Conservation (phyloP, 2,329 filamentous ascomycete genomes). For the Aspergillus hiratsukae region DNA sequence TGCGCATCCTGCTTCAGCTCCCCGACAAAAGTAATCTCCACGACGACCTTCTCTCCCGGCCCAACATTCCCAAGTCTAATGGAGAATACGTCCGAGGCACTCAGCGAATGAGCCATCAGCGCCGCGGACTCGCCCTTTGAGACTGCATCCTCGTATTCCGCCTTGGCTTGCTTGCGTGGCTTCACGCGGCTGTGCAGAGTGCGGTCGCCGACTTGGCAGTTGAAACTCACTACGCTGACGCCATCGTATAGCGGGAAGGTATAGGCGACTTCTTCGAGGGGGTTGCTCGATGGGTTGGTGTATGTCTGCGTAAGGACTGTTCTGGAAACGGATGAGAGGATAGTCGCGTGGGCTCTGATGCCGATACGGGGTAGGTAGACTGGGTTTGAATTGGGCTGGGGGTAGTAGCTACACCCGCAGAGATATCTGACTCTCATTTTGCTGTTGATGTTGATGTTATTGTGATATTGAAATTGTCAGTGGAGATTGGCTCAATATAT, state of each 20-base stretch:
- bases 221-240: slow-evolving; percentile 64
- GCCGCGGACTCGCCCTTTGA: slow-evolving; percentile 58
- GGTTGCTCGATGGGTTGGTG: slow-evolving; percentile 49
- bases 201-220: slow-evolving; percentile 58
- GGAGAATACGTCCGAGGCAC: slow-evolving; percentile 62
- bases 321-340: slow-evolving; percentile 52
- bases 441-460: neutral
- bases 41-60: slow-evolving; percentile 50
- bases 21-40: slow-evolving; percentile 63
- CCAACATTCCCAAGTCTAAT: slow-evolving; percentile 66
- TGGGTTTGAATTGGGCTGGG: slow-evolving; percentile 13
- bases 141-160: slow-evolving; percentile 57
- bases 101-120: slow-evolving; percentile 58
- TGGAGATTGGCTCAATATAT: no score
- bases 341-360: slow-evolving; percentile 56
- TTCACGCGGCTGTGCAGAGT: slow-evolving; percentile 59
- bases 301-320: slow-evolving; percentile 58
- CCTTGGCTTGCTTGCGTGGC: slow-evolving; percentile 58
- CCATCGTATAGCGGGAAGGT: slow-evolving; percentile 70
- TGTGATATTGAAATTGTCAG: neutral
- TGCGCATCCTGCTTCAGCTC: slow-evolving; percentile 70
- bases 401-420: slow-evolving; percentile 8
- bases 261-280: slow-evolving; percentile 57
- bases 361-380: slow-evolving; percentile 56
- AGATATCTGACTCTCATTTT: neutral